Percentiles rank a stretch among this genome's conserved stretches.
Conservation (phyloP, 73 alveolate species). For the Paramecium bursaria region DNA sequence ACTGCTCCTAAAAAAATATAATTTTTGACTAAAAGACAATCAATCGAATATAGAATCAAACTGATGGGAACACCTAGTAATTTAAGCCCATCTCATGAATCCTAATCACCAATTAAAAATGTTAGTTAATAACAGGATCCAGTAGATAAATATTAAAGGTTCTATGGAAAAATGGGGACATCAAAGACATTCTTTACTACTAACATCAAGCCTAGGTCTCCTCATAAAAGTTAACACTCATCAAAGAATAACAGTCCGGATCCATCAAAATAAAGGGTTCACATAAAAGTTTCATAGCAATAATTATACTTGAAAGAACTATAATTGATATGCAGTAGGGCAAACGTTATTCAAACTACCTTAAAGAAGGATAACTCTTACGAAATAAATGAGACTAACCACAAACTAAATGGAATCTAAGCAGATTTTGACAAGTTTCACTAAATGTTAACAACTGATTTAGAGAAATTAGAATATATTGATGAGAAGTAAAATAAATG, state of each 20-base stretch:
- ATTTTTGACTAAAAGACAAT: slow-evolving; percentile 51
- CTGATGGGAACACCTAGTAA: slow-evolving; percentile 24
- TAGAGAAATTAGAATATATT: slow-evolving; percentile 33
- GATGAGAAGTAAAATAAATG: no score
- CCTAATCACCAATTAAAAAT: slow-evolving; percentile 45
- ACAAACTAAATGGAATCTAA: slow-evolving; percentile 10
- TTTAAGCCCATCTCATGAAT: slow-evolving; percentile 27
- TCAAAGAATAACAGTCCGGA: background rate
- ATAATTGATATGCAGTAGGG: background rate
- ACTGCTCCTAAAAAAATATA: background rate
- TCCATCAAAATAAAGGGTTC: background rate
- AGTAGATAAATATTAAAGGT: slow-evolving; percentile 5
- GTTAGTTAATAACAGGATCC: background rate
- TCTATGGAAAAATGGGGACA: slow-evolving; percentile 30
- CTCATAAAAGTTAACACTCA: background rate
- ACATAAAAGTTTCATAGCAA: background rate
- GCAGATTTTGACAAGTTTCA: slow-evolving; percentile 33
- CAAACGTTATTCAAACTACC: background rate
- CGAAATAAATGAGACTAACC: slow-evolving; percentile 4
- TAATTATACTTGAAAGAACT: background rate
- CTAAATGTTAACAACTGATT: slow-evolving; percentile 38
- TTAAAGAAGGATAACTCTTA: slow-evolving; percentile 3
- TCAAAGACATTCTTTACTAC: background rate
- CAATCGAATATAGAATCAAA: slow-evolving; percentile 34
- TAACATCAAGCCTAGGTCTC: no score